A percentile compares a stretch with the other conserved stretches of the same genome.
Conservation (phyloP, 768 basidiomycete species). For the Leccinum incarnatum region DNA sequence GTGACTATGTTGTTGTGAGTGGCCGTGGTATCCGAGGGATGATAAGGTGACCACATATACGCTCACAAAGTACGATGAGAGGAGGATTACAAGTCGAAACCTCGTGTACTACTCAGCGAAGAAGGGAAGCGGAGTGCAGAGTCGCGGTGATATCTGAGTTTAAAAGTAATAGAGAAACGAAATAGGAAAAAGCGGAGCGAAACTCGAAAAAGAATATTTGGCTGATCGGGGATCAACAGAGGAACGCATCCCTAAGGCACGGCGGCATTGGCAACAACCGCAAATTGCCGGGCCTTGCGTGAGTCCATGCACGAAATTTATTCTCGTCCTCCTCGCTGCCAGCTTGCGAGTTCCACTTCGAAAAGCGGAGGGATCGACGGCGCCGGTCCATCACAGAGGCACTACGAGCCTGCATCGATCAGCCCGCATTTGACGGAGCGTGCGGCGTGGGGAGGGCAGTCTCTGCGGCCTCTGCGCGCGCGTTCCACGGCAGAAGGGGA, state of each 20-base stretch:
- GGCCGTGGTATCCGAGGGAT: constrained; percentile 21
- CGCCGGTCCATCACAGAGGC: not conserved
- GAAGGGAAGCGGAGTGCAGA: constrained; percentile 1
- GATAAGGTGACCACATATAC: not conserved
- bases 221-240: constrained; percentile 66
- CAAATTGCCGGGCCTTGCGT: constrained; percentile 25
- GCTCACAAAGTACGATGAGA: constrained; percentile 1
- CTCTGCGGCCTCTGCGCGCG: not conserved
- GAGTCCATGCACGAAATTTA: constrained; percentile 2
- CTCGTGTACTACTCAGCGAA: constrained; percentile 21
- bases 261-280: constrained; percentile 26
- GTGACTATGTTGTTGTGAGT: constrained; percentile 6
- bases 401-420: not conserved
- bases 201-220: constrained; percentile 33
- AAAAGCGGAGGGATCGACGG: not conserved
- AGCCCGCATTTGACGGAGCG: not conserved
- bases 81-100: not conserved
- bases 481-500: constrained; percentile 16
- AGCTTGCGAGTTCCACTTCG: not conserved
- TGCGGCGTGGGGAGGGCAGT: constrained; percentile 2
- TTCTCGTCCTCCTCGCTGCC: not conserved
- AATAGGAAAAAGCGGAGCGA: constrained; percentile 30
- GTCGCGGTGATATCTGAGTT: constrained; percentile 31
- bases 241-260: constrained; percentile 35
- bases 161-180: constrained; percentile 10